Base-by-base conservation (phyloP, 1,284 basidiomycete species). In the Microbotryum intermedium region DNA sequence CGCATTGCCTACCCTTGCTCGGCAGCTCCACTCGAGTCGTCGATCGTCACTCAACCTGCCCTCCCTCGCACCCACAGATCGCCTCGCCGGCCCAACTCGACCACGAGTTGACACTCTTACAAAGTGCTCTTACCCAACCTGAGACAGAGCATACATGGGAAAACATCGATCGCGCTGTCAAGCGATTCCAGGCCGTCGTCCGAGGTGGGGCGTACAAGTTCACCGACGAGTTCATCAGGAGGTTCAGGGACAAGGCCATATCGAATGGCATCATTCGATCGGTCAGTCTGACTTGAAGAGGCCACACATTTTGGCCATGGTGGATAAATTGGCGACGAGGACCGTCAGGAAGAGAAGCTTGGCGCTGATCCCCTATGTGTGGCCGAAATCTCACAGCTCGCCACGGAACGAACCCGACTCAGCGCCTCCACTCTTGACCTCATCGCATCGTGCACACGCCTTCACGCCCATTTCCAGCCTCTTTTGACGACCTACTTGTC, bases 101-200 rank as follows among this genome's bases (percentile, higher is more conserved):
- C 62, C 58, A 71, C 23, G 76, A 81, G 65, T 69, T 82, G 52
- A 77, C 78, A n/a, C 48, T 69, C 23, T 69, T 82, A 29, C 78
- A 77, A 54, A 67, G 74, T 44, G 75, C 78, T 45, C 71, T 89
- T 18, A 72, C 75, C 50, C 75, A 82, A n/a, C 71, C 78, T 34
- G 88, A 91, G 75, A 84, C 85, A 2, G 89, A 91, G 72, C 87
- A 91, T 45, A 83, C 82, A 4, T 91, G 88, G 88, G 86, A 90
- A 58, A 78, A 76, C n/a, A 87, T 91, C 45, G 75, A 80, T 8
- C 77, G 80, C 49, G 79, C 79, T 7, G 72, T 90, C 45, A 70
- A 73, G 34, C 74, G 77, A 10, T 75, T 90, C 45, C 78, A 77
- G 11, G 75, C 75, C n/a, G 74, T 86, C n/a, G 82, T 81, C 64